Conservation (phyloP, 306 rosid genomes). For the Morella rubra region DNA sequence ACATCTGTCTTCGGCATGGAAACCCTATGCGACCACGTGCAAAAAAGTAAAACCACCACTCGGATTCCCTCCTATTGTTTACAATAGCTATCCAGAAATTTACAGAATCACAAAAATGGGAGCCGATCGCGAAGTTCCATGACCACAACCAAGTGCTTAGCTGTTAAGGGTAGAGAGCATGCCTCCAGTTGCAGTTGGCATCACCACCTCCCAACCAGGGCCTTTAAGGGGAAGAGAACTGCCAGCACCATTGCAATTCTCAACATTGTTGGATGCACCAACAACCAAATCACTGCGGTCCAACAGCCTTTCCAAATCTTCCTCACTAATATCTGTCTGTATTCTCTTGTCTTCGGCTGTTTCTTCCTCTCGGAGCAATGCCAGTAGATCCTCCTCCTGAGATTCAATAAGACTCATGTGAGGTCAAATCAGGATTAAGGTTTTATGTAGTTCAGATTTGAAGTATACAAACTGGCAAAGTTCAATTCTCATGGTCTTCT, state of each 20-base stretch:
- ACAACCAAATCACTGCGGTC: constrained; percentile 77
- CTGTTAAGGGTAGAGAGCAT: constrained; percentile 87
- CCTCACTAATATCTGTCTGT: constrained; percentile 66
- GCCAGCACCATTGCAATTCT: constrained; percentile 16
- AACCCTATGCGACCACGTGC: constrained; percentile 12
- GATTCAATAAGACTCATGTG: not conserved
- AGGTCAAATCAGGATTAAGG: not conserved
- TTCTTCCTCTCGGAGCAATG: constrained; percentile 71
- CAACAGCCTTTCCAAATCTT: constrained; percentile 67
- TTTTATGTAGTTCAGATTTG: not conserved
- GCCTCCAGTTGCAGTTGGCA: constrained; percentile 67
- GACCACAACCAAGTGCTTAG: constrained; percentile 23
- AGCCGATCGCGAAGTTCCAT: not conserved
- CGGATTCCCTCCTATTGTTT: not conserved
- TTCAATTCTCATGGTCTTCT: not conserved
- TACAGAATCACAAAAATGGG: constrained; percentile 31
- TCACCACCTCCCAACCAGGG: constrained; percentile 99
- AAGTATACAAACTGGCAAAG: not conserved
- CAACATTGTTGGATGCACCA: constrained; percentile 18
- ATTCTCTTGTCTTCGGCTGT: constrained; percentile 78
- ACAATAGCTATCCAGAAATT: constrained; percentile 19
- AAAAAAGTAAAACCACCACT: not conserved
- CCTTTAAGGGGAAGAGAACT: constrained; percentile 54
- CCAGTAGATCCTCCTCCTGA: constrained; percentile 70
- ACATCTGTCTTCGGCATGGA: not conserved